Evolutionary conservation across 108 stramenopile species (phyloP), one percentile per base, ranked within the genome.

Genomic region (Cafeteria roenbergensis): DNA sequence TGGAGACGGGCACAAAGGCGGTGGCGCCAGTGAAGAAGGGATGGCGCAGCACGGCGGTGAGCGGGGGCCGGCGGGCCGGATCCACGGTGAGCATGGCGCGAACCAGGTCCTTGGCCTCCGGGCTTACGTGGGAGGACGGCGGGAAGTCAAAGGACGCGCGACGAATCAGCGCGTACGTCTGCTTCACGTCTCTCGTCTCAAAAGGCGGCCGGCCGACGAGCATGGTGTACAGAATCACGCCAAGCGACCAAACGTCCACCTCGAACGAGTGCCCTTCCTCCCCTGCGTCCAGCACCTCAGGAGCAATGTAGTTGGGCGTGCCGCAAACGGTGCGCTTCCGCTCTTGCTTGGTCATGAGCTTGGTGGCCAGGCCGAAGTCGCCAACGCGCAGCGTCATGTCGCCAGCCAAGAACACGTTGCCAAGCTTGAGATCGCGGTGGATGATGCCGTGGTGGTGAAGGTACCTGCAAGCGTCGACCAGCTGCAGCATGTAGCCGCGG

Each of bases 281-380:
- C 12, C 25, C 6, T 8, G 87, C 82, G 51, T 92, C 85, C 48
- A 99, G 89, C 1, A 99, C 88, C 70, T 99, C 97, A 0, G 97
- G 97, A 0, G 97, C 97, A 67, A 99, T 94, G 78, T 99, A 99
- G 78, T 99, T 97, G 48, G 97, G 97, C 28, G 97, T 99, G 12
- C 97, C 97, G 69, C 97, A 99, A 48, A 99, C 90, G 14, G 97
- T 99, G 65, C 86, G 81, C 28, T 91, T 82, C 62, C 90, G 86
- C 68, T 95, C 94, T 32, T 86, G 86, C 26, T 76, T 70, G 68
- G 84, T 67, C 24, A 80, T 77, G 37, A 99, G 77, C 69, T 85
- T 78, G 25, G 91, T 59, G 22, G 95, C 97, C 28, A 99, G 87
- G 21, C 97, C 97, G 52, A 99, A 88, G 79, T 99, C 97, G 31